Conservation (phyloP, 2,329 filamentous ascomycete species). For the Alternaria arbusti region DNA sequence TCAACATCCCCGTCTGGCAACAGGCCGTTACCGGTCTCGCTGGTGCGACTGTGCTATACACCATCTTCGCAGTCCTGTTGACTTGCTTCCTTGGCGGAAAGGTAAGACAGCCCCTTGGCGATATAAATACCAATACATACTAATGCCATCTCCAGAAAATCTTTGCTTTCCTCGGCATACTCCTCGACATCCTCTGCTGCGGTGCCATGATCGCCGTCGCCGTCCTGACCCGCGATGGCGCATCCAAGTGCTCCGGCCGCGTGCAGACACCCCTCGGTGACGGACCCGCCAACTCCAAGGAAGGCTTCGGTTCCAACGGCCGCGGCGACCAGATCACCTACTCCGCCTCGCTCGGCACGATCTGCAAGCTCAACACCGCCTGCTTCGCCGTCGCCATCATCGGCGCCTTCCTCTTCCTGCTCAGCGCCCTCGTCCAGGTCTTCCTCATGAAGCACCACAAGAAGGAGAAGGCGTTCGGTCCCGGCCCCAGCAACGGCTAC, state of each 20-base stretch:
- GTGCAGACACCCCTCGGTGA: slow-evolving; percentile 73
- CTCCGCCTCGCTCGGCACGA: slow-evolving; percentile 58
- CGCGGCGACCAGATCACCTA: slow-evolving; percentile 52
- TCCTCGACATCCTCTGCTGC: slow-evolving; percentile 78
- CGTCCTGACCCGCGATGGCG: slow-evolving; percentile 72
- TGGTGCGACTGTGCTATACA: slow-evolving; percentile 77
- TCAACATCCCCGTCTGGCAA: slow-evolving; percentile 68
- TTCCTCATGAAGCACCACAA: slow-evolving; percentile 73
- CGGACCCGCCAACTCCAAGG: slow-evolving; percentile 61
- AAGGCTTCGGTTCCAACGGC: slow-evolving; percentile 56
- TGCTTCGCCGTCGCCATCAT: slow-evolving; percentile 80
- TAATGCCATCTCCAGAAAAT: slow-evolving; percentile 47
- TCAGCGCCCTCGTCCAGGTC: slow-evolving; percentile 73
- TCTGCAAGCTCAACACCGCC: slow-evolving; percentile 79
- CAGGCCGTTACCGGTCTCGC: slow-evolving; percentile 76
- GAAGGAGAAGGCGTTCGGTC: slow-evolving; percentile 75
- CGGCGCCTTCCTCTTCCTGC: slow-evolving; percentile 75
- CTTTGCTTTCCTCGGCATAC: slow-evolving; percentile 74
- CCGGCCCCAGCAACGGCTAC: slow-evolving; percentile 70
- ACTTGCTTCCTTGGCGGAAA: slow-evolving; percentile 82
- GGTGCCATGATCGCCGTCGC: slow-evolving; percentile 84
- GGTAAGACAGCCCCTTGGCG: slow-evolving; percentile 34
- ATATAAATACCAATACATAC: not conserved
- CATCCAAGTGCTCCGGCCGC: slow-evolving; percentile 67
- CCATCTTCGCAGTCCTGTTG: slow-evolving; percentile 72